Evolutionary conservation across 805 yeast species (phyloP).

Genomic region (Jamesozyma hellenica): DNA sequence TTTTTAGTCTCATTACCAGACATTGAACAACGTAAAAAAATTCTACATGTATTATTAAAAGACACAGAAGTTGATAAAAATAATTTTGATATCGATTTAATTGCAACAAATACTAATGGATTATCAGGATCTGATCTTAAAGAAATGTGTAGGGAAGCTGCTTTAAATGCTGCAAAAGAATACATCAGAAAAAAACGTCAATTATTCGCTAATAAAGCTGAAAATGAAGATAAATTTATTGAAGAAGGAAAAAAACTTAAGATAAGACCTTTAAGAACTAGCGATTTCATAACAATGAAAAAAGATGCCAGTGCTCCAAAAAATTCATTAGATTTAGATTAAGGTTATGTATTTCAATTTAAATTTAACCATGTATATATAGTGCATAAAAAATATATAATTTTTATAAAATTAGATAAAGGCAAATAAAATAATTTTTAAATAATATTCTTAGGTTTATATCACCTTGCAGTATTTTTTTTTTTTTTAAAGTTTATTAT

Average conservation of each 20-base stretch:
- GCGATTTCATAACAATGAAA: slow-evolving; percentile 43
- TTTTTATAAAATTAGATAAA: no score
- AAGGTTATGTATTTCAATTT: background rate
- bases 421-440: no score
- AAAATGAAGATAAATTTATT: slow-evolving; percentile 4
- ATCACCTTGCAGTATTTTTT: no score
- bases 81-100: slow-evolving; percentile 47
- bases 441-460: no score
- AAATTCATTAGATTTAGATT: slow-evolving; percentile 1
- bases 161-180: slow-evolving; percentile 79
- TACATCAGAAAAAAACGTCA: slow-evolving; percentile 52
- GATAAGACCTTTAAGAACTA: slow-evolving; percentile 54
- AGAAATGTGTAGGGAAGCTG: slow-evolving; percentile 90
- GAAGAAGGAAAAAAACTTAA: slow-evolving; percentile 28
- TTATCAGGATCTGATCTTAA: slow-evolving; percentile 85
- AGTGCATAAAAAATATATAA: background rate
- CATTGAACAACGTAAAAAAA: slow-evolving; percentile 54
- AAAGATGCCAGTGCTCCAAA: slow-evolving; percentile 23
- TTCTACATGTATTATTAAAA: slow-evolving; percentile 55
- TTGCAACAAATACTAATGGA: slow-evolving; percentile 61
- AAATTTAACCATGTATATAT: background rate
- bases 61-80: slow-evolving; percentile 49
- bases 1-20: slow-evolving; percentile 72
- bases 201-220: slow-evolving; percentile 21
- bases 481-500: no score